Conservation (phyloP, 2,329 filamentous ascomycete genomes). For the Cytospora piceae region DNA sequence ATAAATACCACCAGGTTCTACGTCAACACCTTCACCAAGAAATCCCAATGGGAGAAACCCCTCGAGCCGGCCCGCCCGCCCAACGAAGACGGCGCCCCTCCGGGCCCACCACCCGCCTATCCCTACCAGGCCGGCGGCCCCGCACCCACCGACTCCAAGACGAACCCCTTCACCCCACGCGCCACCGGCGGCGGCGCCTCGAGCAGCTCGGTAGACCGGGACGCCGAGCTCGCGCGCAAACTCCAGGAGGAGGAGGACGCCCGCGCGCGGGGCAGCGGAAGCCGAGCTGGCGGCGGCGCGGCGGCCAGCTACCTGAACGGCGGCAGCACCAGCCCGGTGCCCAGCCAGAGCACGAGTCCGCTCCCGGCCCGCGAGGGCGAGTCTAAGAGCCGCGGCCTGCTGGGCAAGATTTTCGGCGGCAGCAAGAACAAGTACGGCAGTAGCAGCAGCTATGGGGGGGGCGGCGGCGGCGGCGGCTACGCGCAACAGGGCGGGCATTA, state of each 20-base stretch:
- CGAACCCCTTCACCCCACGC: constrained; percentile 68
- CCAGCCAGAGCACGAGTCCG: constrained; percentile 43
- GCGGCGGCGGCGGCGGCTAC: constrained; percentile 37
- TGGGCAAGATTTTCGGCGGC: constrained; percentile 57
- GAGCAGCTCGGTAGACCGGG: constrained; percentile 56
- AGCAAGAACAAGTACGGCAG: constrained; percentile 47
- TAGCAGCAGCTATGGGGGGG: constrained; percentile 35
- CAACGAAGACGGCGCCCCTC: constrained; percentile 48
- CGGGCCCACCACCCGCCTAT: constrained; percentile 67
- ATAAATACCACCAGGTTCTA: constrained; percentile 69
- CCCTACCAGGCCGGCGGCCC: constrained; percentile 53
- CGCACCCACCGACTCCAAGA: constrained; percentile 61
- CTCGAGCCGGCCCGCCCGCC: constrained; percentile 63
- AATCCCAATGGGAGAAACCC: constrained; percentile 89
- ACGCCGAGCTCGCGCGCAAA: constrained; percentile 74
- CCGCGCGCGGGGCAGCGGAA: constrained; percentile 46
- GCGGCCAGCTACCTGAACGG: constrained; percentile 41
- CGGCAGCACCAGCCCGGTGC: constrained; percentile 31
- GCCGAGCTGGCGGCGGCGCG: constrained; percentile 39
- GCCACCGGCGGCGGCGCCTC: constrained; percentile 41
- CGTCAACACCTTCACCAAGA: constrained; percentile 84
- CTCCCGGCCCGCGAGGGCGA: constrained; percentile 47
- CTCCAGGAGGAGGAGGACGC: constrained; percentile 85
- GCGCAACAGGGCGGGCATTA: constrained; percentile 43
- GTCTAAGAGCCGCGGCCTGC: constrained; percentile 50